Conservation (phyloP, 805 yeast genomes). For the Ogataea ramenticola region DNA sequence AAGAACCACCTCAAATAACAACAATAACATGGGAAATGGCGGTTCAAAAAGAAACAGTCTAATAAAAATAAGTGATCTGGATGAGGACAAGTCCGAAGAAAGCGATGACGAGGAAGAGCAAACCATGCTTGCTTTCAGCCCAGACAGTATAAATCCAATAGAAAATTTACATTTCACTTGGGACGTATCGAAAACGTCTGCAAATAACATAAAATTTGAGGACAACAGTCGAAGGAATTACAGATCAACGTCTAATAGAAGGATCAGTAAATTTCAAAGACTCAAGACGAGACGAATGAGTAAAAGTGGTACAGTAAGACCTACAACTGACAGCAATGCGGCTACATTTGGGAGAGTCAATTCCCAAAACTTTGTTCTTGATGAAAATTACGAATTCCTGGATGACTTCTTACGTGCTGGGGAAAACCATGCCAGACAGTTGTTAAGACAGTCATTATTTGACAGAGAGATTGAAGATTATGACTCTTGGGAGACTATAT, state of each 20-base stretch:
- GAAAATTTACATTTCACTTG: slow-evolving; percentile 26
- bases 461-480: slow-evolving; percentile 50
- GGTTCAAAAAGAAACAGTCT: neutral
- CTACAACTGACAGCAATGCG: slow-evolving; percentile 4
- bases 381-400: slow-evolving; percentile 23
- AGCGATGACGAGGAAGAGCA: slow-evolving; percentile 20
- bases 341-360: slow-evolving; percentile 5
- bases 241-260: slow-evolving; percentile 14
- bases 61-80: neutral
- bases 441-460: slow-evolving; percentile 51
- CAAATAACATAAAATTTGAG: neutral
- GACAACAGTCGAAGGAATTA: slow-evolving; percentile 8
- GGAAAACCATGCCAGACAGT: slow-evolving; percentile 38
- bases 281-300: slow-evolving; percentile 43
- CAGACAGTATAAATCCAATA: slow-evolving; percentile 28
- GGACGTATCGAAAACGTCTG: slow-evolving; percentile 9
- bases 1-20: neutral
- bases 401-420: slow-evolving; percentile 28
- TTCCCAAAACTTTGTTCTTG: slow-evolving; percentile 14
- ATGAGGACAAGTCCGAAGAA: neutral
- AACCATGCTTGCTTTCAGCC: slow-evolving; percentile 20
- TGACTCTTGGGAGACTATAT: slow-evolving; percentile 51
- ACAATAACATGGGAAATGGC: neutral
- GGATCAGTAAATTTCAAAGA: slow-evolving; percentile 15
- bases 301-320: slow-evolving; percentile 27